These are phyloP conservation scores for Fusarium incarnatum DNA, from an alignment of 2,329 filamentous ascomycete genomes.

Conservation along the genomic window DNA sequence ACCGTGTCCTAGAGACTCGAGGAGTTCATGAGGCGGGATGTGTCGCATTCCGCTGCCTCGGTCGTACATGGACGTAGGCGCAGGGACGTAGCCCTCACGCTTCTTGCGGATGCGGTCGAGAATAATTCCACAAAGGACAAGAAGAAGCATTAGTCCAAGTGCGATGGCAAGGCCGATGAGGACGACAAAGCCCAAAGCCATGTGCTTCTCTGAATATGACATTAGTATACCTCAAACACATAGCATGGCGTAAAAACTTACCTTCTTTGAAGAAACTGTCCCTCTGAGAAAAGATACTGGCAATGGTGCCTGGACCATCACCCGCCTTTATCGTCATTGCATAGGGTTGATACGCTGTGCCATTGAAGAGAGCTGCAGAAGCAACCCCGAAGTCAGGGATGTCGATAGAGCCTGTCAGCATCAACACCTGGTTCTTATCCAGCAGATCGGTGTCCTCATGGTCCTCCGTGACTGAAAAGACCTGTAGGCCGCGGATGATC, in stretches of 20 bases:
- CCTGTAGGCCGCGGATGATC: conserved; percentile 81
- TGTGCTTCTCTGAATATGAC: conserved; percentile 57
- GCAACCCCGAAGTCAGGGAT: conserved; percentile 82
- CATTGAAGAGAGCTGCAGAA: conserved; percentile 90
- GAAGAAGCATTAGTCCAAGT: conserved; percentile 79
- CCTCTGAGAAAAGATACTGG: conserved; percentile 85
- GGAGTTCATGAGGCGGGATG: conserved; percentile 70
- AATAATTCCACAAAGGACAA: conserved; percentile 79
- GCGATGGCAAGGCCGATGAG: conserved; percentile 84
- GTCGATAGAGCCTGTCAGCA: conserved; percentile 86
- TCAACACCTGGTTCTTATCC: conserved; percentile 74
- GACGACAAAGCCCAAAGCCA: conserved; percentile 81
- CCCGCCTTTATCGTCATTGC: conserved; percentile 77
- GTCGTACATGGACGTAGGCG: conserved; percentile 74
- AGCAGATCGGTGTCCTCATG: conserved; percentile 76
- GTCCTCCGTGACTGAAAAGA: conserved; percentile 76
- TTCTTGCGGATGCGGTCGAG: conserved; percentile 81
- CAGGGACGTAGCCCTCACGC: conserved; percentile 83
- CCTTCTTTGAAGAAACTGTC: conserved; percentile 77
- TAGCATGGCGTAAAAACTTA: conserved; percentile 58
- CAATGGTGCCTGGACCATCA: conserved; percentile 77
- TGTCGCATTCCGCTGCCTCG: conserved; percentile 68
- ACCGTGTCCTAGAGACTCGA: conserved; percentile 64
- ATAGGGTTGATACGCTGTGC: conserved; percentile 81
- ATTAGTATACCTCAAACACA: conserved; percentile 25